phyloP scores from a whole-genome alignment of 495 filamentous ascomycete species.

The Penicillium coprophilum region DNA sequence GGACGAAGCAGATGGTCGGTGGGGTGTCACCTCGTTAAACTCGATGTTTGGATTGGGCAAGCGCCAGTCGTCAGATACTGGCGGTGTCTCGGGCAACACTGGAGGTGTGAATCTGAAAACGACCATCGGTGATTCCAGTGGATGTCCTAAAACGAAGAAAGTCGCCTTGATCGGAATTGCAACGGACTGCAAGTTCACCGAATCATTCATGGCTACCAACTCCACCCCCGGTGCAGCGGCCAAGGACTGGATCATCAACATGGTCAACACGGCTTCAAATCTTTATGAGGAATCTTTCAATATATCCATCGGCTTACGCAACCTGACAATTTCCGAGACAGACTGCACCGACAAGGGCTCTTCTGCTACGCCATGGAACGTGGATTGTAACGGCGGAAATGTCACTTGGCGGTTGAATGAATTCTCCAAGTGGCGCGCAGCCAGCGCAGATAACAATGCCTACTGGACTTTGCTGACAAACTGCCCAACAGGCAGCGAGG shows the following conservation, averaged over 20 bases:
- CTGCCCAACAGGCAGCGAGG: slow-evolving; percentile 81
- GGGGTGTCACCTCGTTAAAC: slow-evolving; percentile 54
- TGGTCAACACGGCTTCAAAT: slow-evolving; percentile 83
- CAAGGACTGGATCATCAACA: slow-evolving; percentile 70
- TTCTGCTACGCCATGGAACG: slow-evolving; percentile 74
- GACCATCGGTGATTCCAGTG: slow-evolving; percentile 77
- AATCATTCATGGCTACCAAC: slow-evolving; percentile 55
- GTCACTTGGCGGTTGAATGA: slow-evolving; percentile 81
- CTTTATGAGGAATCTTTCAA: slow-evolving; percentile 91
- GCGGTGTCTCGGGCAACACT: slow-evolving; percentile 64
- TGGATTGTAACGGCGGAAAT: slow-evolving; percentile 59
- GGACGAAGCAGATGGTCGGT: slow-evolving; percentile 43
- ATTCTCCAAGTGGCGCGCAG: slow-evolving; percentile 86
- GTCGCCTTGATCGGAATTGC: slow-evolving; percentile 91
- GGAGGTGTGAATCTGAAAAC: slow-evolving; percentile 78
- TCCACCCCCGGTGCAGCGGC: slow-evolving; percentile 49
- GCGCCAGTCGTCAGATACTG: slow-evolving; percentile 50
- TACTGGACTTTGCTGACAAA: slow-evolving; percentile 92
- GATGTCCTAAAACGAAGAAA: slow-evolving; percentile 84
- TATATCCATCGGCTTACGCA: slow-evolving; percentile 83
- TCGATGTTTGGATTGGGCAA: slow-evolving; percentile 56
- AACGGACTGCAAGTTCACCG: slow-evolving; percentile 86
- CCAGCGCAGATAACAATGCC: slow-evolving; percentile 71
- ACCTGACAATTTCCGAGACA: slow-evolving; percentile 70
- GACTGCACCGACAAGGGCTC: slow-evolving; percentile 67